phyloP scores from a whole-genome alignment of 2,329 filamentous ascomycete genomes.

The Tolypocladium endophyticum region DNA sequence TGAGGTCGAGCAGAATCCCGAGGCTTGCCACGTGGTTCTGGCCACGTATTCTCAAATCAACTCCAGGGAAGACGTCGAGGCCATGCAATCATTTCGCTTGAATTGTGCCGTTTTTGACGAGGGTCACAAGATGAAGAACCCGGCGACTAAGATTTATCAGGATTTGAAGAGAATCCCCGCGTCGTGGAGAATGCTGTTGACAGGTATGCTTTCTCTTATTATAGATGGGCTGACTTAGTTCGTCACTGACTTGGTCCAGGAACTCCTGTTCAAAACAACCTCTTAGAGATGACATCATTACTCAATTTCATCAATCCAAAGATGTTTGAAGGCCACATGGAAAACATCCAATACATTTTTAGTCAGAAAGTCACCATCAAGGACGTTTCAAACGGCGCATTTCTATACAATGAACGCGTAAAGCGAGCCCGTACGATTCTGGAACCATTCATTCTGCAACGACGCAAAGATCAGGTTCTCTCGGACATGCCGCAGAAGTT shows the following conservation, averaged over 20 bases:
- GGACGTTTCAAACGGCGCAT: slow-evolving; percentile 67
- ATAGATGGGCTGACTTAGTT: neutral
- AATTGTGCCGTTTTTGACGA: slow-evolving; percentile 75
- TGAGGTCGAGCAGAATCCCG: slow-evolving; percentile 51
- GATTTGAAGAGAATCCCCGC: slow-evolving; percentile 68
- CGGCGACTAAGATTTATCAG: slow-evolving; percentile 69
- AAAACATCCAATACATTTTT: slow-evolving; percentile 79
- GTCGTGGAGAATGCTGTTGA: slow-evolving; percentile 73
- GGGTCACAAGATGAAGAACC: slow-evolving; percentile 87
- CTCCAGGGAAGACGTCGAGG: slow-evolving; percentile 37
- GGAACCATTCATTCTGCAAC: slow-evolving; percentile 85
- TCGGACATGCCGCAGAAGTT: slow-evolving; percentile 71
- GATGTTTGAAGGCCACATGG: slow-evolving; percentile 66
- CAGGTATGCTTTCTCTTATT: slow-evolving; percentile 14
- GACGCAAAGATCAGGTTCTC: slow-evolving; percentile 91
- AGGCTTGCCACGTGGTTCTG: slow-evolving; percentile 52
- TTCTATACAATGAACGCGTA: slow-evolving; percentile 81
- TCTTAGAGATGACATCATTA: slow-evolving; percentile 82
- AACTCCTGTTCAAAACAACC: slow-evolving; percentile 88
- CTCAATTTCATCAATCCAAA: slow-evolving; percentile 88
- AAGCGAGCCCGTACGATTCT: slow-evolving; percentile 82
- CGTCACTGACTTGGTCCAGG: slow-evolving; percentile 43
- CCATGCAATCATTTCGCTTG: slow-evolving; percentile 36
- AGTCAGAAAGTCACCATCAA: slow-evolving; percentile 81
- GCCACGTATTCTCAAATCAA: slow-evolving; percentile 51